Evolutionary conservation across 768 basidiomycete species (phyloP).

Genomic region (Leccinum uliginosum): DNA sequence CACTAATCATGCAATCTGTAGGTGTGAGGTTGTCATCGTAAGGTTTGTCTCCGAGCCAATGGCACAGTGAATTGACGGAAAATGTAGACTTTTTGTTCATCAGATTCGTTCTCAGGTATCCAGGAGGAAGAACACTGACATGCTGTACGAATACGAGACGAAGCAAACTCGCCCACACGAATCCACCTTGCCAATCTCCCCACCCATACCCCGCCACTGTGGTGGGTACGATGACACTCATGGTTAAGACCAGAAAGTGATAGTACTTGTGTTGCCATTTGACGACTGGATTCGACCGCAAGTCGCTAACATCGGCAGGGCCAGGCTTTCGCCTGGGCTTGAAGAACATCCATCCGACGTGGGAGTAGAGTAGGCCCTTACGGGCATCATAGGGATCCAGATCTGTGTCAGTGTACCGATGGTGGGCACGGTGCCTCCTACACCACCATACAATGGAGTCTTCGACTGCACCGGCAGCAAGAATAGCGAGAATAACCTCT

Average conservation of each 20-base stretch:
- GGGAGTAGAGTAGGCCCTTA: constrained; percentile 78
- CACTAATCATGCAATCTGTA: constrained; percentile 78
- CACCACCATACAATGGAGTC: constrained; percentile 98
- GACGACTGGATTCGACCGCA: constrained; percentile 71
- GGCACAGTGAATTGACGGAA: constrained; percentile 91
- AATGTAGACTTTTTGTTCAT: constrained; percentile 63
- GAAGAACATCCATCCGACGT: constrained; percentile 86
- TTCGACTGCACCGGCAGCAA: constrained; percentile 85
- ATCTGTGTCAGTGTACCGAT: constrained; percentile 91
- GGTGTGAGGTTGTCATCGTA: constrained; percentile 93
- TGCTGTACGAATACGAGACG: constrained; percentile 78
- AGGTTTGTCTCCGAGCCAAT: constrained; percentile 87
- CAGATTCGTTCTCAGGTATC: not conserved
- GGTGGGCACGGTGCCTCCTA: constrained; percentile 90
- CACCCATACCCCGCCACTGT: constrained; percentile 15
- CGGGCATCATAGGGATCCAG: constrained; percentile 91
- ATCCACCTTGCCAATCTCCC: constrained; percentile 24
- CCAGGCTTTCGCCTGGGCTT: constrained; percentile 84
- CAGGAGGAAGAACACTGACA: constrained; percentile 38
- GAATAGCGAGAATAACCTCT: constrained; percentile 76
- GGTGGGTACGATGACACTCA: constrained; percentile 69
- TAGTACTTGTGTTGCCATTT: constrained; percentile 84
- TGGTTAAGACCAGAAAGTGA: constrained; percentile 55
- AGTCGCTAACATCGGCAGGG: constrained; percentile 79
- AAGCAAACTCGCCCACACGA: constrained; percentile 37